Base-by-base conservation (phyloP, 306 rosid genomes). In the Quercus variabilis region DNA sequence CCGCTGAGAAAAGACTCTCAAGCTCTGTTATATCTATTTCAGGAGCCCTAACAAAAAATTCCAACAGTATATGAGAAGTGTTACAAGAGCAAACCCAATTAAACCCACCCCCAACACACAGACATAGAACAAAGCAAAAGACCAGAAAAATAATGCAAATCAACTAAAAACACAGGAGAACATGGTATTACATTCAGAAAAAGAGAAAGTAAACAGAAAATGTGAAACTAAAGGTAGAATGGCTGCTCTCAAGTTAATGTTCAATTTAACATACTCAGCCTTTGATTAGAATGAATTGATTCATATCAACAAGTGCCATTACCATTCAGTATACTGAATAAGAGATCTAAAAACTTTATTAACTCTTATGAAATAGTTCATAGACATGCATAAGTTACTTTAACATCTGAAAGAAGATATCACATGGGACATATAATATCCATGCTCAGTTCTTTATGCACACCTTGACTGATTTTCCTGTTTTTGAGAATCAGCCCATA, bases 21-120 rank as follows among this genome's bases (percentile, higher is more conserved):
- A 95, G 99, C 87, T 95, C 99, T 75, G 99, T 86, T 83, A 92
- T 91, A 88, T 95, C 99, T 79, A 95, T 95, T 86, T 95, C 98
- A 69, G 98, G 98, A 76, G 97, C 94, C 91, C 99, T 95, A 71
- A 71, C 64, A 87, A 82, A 87, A 73, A 74, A 18, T 69, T 79
- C 18, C 79, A 71, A 59, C 10, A 72, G 76, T 26, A 81, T 75
- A 72, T 86, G 81, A 80, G 85, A 84, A 81, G 73, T 73, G 65
- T 65, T 78, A 80, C 68, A 80, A 63, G 67, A 73, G 41, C 49
- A 75, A 62, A 60, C 49, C 49, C 35, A 60, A 51, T 60, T 74
- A 55, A 74, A 57, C 73, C 77, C 20, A 71, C 85, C 7, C 38
- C 51, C 26, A 55, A 31, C 41, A 76, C 18, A 33, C 58, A 71